Conservation (phyloP, 345 rosid genomes). For the Pelargonium nanum region DNA sequence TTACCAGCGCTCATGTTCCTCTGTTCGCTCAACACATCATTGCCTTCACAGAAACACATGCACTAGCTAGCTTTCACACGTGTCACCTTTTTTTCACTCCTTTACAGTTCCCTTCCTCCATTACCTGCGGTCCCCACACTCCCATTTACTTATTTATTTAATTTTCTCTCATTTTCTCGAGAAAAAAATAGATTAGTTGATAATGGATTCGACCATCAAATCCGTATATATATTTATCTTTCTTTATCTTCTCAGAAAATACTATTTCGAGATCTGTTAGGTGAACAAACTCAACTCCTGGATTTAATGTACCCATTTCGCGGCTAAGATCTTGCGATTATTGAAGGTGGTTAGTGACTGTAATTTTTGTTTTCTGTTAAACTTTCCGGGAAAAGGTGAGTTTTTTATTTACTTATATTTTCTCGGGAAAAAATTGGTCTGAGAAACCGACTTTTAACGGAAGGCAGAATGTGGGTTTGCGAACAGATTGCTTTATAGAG, state of each 20-base stretch:
- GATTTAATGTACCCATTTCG: background rate
- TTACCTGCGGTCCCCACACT: background rate
- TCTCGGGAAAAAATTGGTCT: background rate
- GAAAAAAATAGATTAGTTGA: too few species aligned
- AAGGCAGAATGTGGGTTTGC: constrained; percentile 21
- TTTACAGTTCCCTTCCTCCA: too few species aligned
- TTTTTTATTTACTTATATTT: constrained; percentile 7
- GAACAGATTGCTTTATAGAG: constrained; percentile 28
- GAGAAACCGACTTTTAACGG: constrained; percentile 19
- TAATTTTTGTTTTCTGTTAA: background rate
- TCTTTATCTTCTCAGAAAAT: background rate
- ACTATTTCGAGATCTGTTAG: background rate
- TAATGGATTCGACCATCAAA: too few species aligned
- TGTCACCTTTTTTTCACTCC: constrained; percentile 13
- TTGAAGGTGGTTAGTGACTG: background rate
- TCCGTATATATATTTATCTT: background rate
- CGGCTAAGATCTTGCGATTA: background rate
- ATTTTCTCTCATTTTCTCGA: too few species aligned
- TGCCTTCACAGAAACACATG: constrained; percentile 18
- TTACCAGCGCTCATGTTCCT: too few species aligned
- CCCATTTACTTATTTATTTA: too few species aligned
- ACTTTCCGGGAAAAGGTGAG: background rate
- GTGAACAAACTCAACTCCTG: background rate
- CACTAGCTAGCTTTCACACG: constrained; percentile 2
- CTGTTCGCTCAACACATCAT: background rate